Base-by-base conservation (phyloP, 805 yeast species). In the Spathaspora boniae region DNA sequence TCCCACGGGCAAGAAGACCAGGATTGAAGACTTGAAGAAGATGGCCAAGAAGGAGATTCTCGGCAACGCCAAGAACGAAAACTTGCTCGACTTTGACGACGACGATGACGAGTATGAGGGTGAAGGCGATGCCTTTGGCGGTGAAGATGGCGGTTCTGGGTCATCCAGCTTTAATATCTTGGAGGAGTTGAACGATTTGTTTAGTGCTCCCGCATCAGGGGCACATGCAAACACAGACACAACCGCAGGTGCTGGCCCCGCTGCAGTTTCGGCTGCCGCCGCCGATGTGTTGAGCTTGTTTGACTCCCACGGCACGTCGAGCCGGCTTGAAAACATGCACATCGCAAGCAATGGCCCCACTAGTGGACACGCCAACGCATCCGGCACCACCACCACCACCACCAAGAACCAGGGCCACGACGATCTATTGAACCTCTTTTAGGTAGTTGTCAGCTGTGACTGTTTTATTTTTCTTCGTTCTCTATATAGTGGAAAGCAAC, bases 21-120 rank as follows among this genome's bases (percentile, higher is more conserved):
- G 45, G 43, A 68, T 89, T 31, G 87, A 84, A 46, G 97, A 89
- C 54, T 76, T 86, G 56, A 80, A 79, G 45, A 78, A 75, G 42
- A 62, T 82, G 46, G 96, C 96, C 8, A 80, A 77, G 45, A 79
- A 78, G 40, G 96, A 87, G 50, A 76, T 82, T 38, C 76, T 78
- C 31, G 72, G 68, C 38, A 75, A 74, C 31, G 74, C 72, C 19
- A 79, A 80, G 47, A 80, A 82, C 30, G 96, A 87, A 48, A 86
- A 86, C 47, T 68, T 93, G 46, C 74, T 91, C 34, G 96, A 91
- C 56, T 80, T 91, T 45, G 96, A 83, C 50, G 86, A 80, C 41
- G 86, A 78, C 31, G 75, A 65, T 14, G 50, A 43, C 11, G 58
- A 41, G 5, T 29, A 34, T 8, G 47, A 47, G 4, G 38, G 26